These are phyloP conservation scores for Yamadazyma nakazawae DNA, from an alignment of 805 yeast genomes.

Conservation along the genomic window DNA sequence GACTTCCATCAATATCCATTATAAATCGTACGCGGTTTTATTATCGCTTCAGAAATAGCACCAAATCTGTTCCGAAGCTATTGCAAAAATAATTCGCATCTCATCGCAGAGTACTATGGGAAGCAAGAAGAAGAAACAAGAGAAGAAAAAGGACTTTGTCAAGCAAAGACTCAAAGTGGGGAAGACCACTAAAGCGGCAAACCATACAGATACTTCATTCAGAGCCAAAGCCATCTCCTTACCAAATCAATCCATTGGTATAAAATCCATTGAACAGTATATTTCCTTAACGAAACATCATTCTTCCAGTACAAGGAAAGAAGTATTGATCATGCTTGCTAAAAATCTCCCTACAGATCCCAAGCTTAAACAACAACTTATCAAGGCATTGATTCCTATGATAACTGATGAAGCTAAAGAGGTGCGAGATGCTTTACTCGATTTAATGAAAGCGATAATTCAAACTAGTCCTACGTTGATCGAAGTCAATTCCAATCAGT, in stretches of 20 bases:
- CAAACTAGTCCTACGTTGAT: slow-evolving; percentile 51
- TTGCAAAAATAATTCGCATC: not conserved
- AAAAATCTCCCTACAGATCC: slow-evolving; percentile 51
- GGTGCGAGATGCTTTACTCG: slow-evolving; percentile 59
- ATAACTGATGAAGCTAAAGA: slow-evolving; percentile 61
- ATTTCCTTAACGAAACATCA: slow-evolving; percentile 75
- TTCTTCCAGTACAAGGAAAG: slow-evolving; percentile 65
- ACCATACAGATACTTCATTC: slow-evolving; percentile 84
- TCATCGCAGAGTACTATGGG: slow-evolving; percentile 8
- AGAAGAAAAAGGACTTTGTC: slow-evolving; percentile 69
- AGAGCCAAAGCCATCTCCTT: slow-evolving; percentile 57
- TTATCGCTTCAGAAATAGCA: not conserved
- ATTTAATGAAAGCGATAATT: slow-evolving; percentile 47
- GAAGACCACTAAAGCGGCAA: slow-evolving; percentile 68
- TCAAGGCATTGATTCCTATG: slow-evolving; percentile 58
- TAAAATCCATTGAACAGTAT: slow-evolving; percentile 50
- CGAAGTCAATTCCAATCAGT: slow-evolving; percentile 54
- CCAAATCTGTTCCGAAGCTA: not conserved
- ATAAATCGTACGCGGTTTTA: not conserved
- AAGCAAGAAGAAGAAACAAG: slow-evolving; percentile 57
- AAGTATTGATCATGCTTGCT: slow-evolving; percentile 55
- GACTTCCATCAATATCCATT: slow-evolving; percentile 12
- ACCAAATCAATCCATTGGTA: slow-evolving; percentile 40
- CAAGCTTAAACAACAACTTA: slow-evolving; percentile 49
- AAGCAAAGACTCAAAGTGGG: slow-evolving; percentile 87